A percentile compares a stretch with the other conserved stretches of the same genome.
phyloP scores from a whole-genome alignment of 352 stramenopile species.

The Peronospora tabacina region DNA sequence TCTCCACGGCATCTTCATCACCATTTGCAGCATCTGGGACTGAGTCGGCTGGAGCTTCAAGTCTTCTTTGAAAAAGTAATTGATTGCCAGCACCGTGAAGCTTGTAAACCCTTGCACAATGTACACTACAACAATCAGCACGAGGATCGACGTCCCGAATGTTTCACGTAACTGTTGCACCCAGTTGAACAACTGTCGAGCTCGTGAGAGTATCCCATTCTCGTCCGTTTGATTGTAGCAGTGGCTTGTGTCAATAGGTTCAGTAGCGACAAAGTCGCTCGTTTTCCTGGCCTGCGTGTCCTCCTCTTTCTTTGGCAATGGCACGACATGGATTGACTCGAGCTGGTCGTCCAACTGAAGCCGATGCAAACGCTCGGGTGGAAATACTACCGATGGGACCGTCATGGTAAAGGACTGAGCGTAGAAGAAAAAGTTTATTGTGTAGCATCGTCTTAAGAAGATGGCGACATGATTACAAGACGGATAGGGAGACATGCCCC shows the following conservation, averaged over 20 bases:
- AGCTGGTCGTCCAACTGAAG: too few species aligned
- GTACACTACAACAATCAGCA: constrained; percentile 82
- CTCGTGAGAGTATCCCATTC: constrained; percentile 12
- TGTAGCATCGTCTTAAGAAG: too few species aligned
- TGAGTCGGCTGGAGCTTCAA: constrained; percentile 89
- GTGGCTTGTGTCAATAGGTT: constrained; percentile 1
- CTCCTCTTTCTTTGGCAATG: too few species aligned
- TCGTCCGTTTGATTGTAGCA: constrained; percentile 6
- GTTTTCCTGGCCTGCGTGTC: too few species aligned
- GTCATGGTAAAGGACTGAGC: too few species aligned
- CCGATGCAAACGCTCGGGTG: too few species aligned
- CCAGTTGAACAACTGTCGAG: constrained; percentile 43
- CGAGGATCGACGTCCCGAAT: constrained; percentile 61
- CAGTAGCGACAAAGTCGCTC: not conserved
- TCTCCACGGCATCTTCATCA: constrained; percentile 92
- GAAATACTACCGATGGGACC: too few species aligned
- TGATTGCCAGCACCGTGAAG: constrained; percentile 88
- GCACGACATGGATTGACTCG: too few species aligned
- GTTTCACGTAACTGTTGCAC: constrained; percentile 44
- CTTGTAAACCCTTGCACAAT: constrained; percentile 92
- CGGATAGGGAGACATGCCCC: too few species aligned
- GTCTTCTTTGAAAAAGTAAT: constrained; percentile 96
- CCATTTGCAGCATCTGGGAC: constrained; percentile 86
- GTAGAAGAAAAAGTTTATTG: too few species aligned
- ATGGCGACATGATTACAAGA: too few species aligned